Percentiles rank a stretch among this genome's conserved stretches.
These are phyloP conservation scores for Huntiella abstrusa DNA, from an alignment of 2,329 filamentous ascomycete species.

Conservation along the genomic window DNA sequence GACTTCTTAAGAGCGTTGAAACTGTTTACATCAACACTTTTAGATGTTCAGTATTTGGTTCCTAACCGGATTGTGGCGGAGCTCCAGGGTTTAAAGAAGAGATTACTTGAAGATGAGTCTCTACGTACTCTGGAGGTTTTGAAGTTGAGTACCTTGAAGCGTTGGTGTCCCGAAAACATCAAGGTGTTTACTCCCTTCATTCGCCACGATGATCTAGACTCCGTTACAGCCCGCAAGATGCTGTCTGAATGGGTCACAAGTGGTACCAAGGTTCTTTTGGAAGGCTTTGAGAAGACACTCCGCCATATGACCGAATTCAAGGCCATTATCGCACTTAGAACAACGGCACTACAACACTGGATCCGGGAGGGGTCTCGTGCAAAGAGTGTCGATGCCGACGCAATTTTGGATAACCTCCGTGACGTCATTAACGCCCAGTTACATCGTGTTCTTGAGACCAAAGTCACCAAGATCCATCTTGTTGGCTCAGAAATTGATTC, in stretches of 20 bases:
- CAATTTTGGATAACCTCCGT: slow-evolving; percentile 51
- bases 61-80: slow-evolving; percentile 54
- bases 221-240: slow-evolving; percentile 38
- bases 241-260: slow-evolving; percentile 44
- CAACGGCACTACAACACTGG: slow-evolving; percentile 54
- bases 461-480: slow-evolving; percentile 43
- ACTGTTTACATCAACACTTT: slow-evolving; percentile 58
- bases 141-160: slow-evolving; percentile 56
- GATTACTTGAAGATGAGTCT: slow-evolving; percentile 52
- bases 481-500: slow-evolving; percentile 46
- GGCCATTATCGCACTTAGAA: slow-evolving; percentile 49
- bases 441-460: slow-evolving; percentile 39
- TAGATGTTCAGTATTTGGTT: slow-evolving; percentile 58
- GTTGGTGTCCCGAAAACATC: slow-evolving; percentile 70
- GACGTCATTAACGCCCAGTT: slow-evolving; percentile 50
- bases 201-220: slow-evolving; percentile 56
- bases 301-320: slow-evolving; percentile 45
- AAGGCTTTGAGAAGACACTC: slow-evolving; percentile 43
- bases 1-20: slow-evolving; percentile 46
- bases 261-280: slow-evolving; percentile 38
- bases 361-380: slow-evolving; percentile 47
- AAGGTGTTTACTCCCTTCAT: slow-evolving; percentile 75
- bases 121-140: slow-evolving; percentile 50
- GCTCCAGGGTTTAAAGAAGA: slow-evolving; percentile 47
- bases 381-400: slow-evolving; percentile 46